Evolutionary conservation across 2,329 filamentous ascomycete genomes (phyloP).

Genomic region (Talaromyces atroroseus): DNA sequence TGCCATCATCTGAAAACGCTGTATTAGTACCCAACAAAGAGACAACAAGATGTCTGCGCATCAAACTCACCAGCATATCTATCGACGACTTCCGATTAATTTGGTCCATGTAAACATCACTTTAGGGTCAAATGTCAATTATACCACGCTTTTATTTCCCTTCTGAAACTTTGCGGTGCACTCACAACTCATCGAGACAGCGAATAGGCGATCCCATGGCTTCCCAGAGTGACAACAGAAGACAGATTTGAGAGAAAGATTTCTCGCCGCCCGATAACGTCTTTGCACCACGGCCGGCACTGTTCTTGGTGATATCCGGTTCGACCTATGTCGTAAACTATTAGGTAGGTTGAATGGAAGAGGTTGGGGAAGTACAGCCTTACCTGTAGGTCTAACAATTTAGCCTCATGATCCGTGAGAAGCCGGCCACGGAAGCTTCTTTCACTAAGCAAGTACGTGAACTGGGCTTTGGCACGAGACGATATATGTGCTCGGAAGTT

Average conservation of each 20-base stretch:
- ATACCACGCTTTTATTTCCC: no score
- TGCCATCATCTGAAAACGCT: constrained; percentile 61
- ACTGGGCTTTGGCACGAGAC: constrained; percentile 75
- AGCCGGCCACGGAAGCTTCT: constrained; percentile 81
- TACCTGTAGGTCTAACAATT: constrained; percentile 67
- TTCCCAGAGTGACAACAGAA: constrained; percentile 91
- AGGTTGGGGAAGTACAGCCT: constrained; percentile 28
- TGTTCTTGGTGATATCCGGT: constrained; percentile 63
- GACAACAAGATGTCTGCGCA: background rate
- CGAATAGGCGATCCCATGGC: constrained; percentile 94
- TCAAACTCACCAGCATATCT: constrained; percentile 71
- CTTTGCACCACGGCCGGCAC: constrained; percentile 74
- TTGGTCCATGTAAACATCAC: constrained; percentile 97
- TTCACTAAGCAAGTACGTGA: constrained; percentile 82
- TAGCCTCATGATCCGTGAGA: constrained; percentile 68
- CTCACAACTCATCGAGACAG: constrained; percentile 86
- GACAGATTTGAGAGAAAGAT: constrained; percentile 93
- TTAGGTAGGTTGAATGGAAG: background rate
- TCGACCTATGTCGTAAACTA: constrained; percentile 45
- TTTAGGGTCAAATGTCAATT: constrained; percentile 19
- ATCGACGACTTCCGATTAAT: constrained; percentile 92
- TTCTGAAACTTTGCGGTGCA: constrained; percentile 8
- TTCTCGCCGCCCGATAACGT: constrained; percentile 95
- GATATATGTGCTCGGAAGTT: constrained; percentile 81
- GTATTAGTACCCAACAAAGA: background rate